phyloP scores from a whole-genome alignment of 768 basidiomycete species.

The Rhizopogon vesiculosus region DNA sequence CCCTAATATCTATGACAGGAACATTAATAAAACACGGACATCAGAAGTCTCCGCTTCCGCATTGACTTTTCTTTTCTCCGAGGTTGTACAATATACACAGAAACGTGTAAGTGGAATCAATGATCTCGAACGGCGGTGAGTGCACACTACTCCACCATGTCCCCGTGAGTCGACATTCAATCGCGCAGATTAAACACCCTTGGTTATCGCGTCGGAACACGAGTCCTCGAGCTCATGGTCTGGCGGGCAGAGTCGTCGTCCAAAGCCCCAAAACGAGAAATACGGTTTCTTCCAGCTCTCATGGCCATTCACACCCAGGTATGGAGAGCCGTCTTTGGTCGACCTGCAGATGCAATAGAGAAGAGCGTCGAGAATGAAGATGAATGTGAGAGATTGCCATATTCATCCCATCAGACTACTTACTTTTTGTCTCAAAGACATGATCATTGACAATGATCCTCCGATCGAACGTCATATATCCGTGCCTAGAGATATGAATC shows the following conservation, averaged over 20 bases:
- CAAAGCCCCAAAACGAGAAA: conserved; percentile 91
- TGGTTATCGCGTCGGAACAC: conserved; percentile 87
- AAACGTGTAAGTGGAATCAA: conserved; percentile 92
- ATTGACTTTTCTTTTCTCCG: conserved; percentile 89
- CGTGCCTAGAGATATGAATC: conserved; percentile 90
- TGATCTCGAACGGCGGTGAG: conserved; percentile 89
- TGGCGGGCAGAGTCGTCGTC: conserved; percentile 75
- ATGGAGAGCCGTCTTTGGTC: conserved; percentile 92
- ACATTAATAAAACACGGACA: conserved; percentile 80
- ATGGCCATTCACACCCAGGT: conserved; percentile 95
- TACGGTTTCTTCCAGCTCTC: conserved; percentile 83
- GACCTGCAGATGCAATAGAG: conserved; percentile 91
- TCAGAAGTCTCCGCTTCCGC: conserved; percentile 81
- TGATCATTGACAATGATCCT: conserved; percentile 98
- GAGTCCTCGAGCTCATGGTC: conserved; percentile 82
- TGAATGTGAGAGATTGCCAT: conserved; percentile 63
- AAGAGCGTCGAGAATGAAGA: conserved; percentile 95
- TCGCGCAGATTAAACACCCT: conserved; percentile 77
- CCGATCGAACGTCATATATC: conserved; percentile 88
- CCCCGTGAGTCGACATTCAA: neutral
- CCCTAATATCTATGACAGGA: conserved; percentile 85
- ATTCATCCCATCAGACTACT: conserved; percentile 3
- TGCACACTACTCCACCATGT: neutral
- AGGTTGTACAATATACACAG: conserved; percentile 94
- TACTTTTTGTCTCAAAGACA: conserved; percentile 49